phyloP scores from a whole-genome alignment of 106 monocot genomes.

The Acanthochlamys bracteata region DNA sequence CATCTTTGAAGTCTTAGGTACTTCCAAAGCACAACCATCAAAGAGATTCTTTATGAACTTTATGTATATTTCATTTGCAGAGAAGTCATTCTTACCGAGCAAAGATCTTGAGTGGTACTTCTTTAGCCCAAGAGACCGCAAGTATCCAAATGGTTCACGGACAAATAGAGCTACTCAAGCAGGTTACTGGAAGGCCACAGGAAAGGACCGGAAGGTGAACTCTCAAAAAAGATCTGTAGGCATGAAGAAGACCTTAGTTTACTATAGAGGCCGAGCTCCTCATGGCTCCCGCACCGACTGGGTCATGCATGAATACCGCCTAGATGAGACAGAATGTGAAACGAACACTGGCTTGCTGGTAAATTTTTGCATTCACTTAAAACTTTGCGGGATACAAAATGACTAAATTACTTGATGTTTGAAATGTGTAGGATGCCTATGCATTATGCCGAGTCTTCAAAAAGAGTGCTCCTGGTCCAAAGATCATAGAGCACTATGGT shows the following conservation, averaged over 20 bases:
- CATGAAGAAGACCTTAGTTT: conserved; percentile 93
- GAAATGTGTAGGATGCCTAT: conserved; percentile 51
- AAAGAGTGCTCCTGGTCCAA: conserved; percentile 67
- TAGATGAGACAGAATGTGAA: conserved; percentile 90
- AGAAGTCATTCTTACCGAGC: conserved; percentile 86
- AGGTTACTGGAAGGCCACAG: conserved; percentile 95
- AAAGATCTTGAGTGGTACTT: conserved; percentile 97
- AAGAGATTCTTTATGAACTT: neutral
- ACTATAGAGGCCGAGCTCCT: conserved; percentile 81
- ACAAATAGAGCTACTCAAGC: conserved; percentile 81
- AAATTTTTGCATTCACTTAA: too few species aligned
- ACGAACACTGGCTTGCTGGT: conserved; percentile 58
- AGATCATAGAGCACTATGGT: conserved; percentile 72
- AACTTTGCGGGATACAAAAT: too few species aligned
- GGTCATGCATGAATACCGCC: conserved; percentile 95
- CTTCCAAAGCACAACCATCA: too few species aligned
- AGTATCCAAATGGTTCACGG: conserved; percentile 87
- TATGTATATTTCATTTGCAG: conserved; percentile 21
- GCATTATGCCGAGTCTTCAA: conserved; percentile 82
- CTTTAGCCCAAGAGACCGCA: conserved; percentile 86
- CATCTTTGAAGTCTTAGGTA: neutral
- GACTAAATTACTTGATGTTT: too few species aligned
- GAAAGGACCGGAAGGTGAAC: conserved; percentile 73
- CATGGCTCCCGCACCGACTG: conserved; percentile 83
- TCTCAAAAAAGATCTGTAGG: conserved; percentile 58